These are phyloP conservation scores for Boletellus emodensis DNA, from an alignment of 768 basidiomycete genomes.

Conservation along the genomic window DNA sequence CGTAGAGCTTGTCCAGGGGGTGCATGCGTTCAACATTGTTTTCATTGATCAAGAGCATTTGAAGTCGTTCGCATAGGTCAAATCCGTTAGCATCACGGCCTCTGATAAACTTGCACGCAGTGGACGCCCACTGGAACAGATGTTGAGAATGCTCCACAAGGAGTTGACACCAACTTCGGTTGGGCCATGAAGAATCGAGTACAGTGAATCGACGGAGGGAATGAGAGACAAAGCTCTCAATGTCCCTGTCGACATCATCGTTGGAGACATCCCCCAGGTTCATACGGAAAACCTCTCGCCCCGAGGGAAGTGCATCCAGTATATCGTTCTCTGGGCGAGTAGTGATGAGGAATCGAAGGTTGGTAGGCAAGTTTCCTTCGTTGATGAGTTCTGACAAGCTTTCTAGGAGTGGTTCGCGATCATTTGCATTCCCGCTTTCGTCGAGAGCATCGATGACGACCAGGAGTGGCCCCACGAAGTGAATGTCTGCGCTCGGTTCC, in stretches of 20 bases:
- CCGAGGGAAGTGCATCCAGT: conserved; percentile 11
- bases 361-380: not conserved
- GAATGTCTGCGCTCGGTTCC: too few relatives aligned
- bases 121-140: conserved; percentile 24
- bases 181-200: not conserved
- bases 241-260: not conserved
- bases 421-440: not conserved
- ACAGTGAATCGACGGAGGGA: not conserved
- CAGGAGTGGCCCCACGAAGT: too few relatives aligned
- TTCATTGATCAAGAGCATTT: too few relatives aligned
- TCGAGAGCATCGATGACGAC: conserved; percentile 6
- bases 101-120: conserved; percentile 16
- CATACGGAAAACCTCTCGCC: not conserved
- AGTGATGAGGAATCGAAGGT: not conserved
- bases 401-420: conserved; percentile 6
- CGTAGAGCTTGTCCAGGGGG: too few relatives aligned
- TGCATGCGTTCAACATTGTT: too few relatives aligned
- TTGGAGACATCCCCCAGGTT: conserved; percentile 12
- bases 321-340: not conserved
- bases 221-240: not conserved
- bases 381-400: not conserved
- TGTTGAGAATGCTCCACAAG: conserved; percentile 15
- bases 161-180: conserved; percentile 6
- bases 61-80: not conserved
- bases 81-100: not conserved